Conservation (phyloP, 163 green algal genomes). For the Scenedesmus sp. region DNA sequence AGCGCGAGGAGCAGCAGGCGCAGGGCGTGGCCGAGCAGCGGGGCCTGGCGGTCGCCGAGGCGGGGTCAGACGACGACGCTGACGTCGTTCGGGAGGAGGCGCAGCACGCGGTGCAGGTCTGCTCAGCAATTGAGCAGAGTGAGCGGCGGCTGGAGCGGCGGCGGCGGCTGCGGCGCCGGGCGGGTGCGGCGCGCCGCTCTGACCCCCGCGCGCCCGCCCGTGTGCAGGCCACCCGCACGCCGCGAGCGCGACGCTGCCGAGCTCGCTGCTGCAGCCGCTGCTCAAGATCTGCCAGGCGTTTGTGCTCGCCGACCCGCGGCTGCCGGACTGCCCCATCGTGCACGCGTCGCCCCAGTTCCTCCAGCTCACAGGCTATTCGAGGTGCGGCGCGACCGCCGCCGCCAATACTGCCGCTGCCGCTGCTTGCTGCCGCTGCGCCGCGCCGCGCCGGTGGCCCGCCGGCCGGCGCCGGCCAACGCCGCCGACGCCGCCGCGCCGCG, state of each 20-base stretch:
- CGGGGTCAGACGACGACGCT: neutral
- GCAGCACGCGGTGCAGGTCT: neutral
- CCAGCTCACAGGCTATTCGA: slow-evolving; percentile 79
- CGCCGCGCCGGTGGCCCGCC: neutral
- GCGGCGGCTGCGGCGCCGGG: neutral
- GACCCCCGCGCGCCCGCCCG: too few species aligned
- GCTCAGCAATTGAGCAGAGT: slow-evolving; percentile 15
- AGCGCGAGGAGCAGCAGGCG: neutral
- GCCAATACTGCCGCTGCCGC: neutral
- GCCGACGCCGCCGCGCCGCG: too few species aligned
- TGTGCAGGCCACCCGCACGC: slow-evolving; percentile 11
- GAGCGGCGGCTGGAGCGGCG: neutral
- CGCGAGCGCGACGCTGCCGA: neutral
- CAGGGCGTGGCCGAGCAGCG: slow-evolving; percentile 14
- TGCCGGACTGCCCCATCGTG: slow-evolving; percentile 84
- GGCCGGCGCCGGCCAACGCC: too few species aligned
- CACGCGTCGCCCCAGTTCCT: slow-evolving; percentile 88
- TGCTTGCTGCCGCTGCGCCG: neutral
- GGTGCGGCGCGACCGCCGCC: slow-evolving; percentile 22
- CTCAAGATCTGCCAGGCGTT: slow-evolving; percentile 54
- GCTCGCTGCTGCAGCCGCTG: slow-evolving; percentile 38
- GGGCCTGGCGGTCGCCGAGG: neutral
- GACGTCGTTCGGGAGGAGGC: slow-evolving; percentile 32
- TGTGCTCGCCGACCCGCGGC: slow-evolving; percentile 48
- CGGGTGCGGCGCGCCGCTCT: too few species aligned